Evolutionary conservation across 140 eudicot species (phyloP), one percentile per base, ranked within the genome.

Genomic region (Senecio squalidus): DNA sequence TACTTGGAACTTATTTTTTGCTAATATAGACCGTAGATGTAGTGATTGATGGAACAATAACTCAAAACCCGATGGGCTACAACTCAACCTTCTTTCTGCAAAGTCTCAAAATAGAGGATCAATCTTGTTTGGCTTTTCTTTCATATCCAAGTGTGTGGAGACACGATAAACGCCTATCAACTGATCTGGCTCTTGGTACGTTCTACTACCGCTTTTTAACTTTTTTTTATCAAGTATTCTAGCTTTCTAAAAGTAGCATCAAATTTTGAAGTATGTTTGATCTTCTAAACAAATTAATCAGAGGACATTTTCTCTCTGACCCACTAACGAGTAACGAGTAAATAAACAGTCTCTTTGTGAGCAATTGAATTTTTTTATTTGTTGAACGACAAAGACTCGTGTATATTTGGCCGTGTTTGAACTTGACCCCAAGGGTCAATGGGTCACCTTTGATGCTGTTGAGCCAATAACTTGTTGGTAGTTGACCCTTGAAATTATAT

Each of bases 61-160:
- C 79, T 53, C 38, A 82, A 2, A 88, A 93, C 49, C 95, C 96
- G 3, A 27, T 41, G 7, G 58, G 69, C 50, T 93, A 93, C 78
- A 82, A 62, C 7, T 28, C 73, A 16, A 67, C 93, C 55, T 70
- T 80, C 28, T 93, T 93, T 73, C 94, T 93, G 46, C 80, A 84
- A 62, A 81, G 80, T 54, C 79, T 88, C 26, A 61, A 70, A 7
- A 36, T 93, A 58, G 96, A 87, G 40, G 96, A 93, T 62, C 89
- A 76, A 67, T 73, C 96, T 17, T 93, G 96, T 63, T 84, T 84
- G 21, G 74, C 82, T 6, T 93, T 93, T 74, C 66, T 93, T 58
- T 48, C 96, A 27, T 70, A 74, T 48, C 78, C 84, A 72, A 84
- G 93, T 80, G 44, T 93, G 28, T 93, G 99, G 99, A 93, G 99